Evolutionary conservation across 1,139 yeast species (phyloP), one percentile per base, ranked within the genome.

Genomic region (Arxiozyma heterogenica): DNA sequence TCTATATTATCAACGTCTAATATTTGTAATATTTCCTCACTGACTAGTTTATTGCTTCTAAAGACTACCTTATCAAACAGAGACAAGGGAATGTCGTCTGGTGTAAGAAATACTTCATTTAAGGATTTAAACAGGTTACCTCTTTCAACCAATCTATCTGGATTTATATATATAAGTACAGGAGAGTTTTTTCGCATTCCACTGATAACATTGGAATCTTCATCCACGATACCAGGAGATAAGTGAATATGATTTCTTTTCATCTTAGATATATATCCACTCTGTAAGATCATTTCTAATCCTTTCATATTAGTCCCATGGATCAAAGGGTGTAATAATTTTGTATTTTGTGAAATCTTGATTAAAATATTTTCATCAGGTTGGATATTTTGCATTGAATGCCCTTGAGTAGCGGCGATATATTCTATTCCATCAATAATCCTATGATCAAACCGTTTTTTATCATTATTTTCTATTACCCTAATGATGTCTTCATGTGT

Each of bases 321-420:
- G 42, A 87, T 81, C 4, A 88, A 76, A 3, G 66, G 62, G 0
- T 56, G 53, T 0, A 80, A 84, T 51, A 77, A 71, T 9, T 73
- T 69, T 0, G 63, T 67, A 0, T 55, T 41, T 1, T 53, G 53
- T 8, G 65, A 54, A 12, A 74, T 65, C 18, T 55, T 62, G 22
- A 57, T 57, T 55, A 80, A 66, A 15, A 73, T 75, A 25, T 79
- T 75, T 43, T 78, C 78, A 18, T 77, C 76, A 8, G 70, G 70
- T 3, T 58, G 54, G 0, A 85, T 77, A 1, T 71, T 65, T 30
- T 69, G 61, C 17, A 93, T 72, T 0, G 95, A 83, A 68, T 93
- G 98, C 9, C 98, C 98, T 68, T 93, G 98, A 54, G 84, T 84
- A 1, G 98, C 98, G 65, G 97, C 81, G 17, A 93, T 85, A 43